These are phyloP conservation scores for Epichloe sibirici DNA, from an alignment of 2,329 filamentous ascomycete species.

Conservation along the genomic window DNA sequence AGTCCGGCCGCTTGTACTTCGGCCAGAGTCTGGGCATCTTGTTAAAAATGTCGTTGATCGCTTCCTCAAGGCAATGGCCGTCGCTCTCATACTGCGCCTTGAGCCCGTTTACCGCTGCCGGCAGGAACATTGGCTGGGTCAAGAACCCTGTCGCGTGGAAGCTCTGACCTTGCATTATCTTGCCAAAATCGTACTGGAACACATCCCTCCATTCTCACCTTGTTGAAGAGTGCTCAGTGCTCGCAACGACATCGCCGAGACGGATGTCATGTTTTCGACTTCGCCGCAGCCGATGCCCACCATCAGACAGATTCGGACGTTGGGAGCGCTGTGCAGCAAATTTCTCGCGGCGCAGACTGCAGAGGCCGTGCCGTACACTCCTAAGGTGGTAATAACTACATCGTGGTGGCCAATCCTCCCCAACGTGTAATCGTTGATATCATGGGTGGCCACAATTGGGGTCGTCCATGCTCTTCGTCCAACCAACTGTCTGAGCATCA, in stretches of 20 bases:
- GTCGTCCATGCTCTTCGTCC: slow-evolving; percentile 22
- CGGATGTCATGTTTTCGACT: slow-evolving; percentile 21
- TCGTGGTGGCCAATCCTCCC: slow-evolving; percentile 11
- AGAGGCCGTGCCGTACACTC: slow-evolving; percentile 9
- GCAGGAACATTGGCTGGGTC: too few relatives aligned
- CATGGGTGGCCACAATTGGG: slow-evolving; percentile 8
- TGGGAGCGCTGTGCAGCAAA: slow-evolving; percentile 19
- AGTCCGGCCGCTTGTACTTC: not conserved
- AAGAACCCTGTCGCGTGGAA: too few relatives aligned
- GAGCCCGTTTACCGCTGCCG: too few relatives aligned
- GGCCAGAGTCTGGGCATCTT: not conserved
- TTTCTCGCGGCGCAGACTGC: slow-evolving; percentile 15
- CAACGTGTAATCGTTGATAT: slow-evolving; percentile 10
- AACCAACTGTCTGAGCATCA: slow-evolving; percentile 19
- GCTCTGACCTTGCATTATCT: too few relatives aligned
- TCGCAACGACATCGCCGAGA: slow-evolving; percentile 15
- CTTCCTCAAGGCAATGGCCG: too few relatives aligned
- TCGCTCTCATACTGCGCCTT: too few relatives aligned
- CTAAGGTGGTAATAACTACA: slow-evolving; percentile 11
- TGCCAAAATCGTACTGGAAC: slow-evolving; percentile 8
- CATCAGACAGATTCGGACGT: slow-evolving; percentile 15
- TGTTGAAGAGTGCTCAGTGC: slow-evolving; percentile 6
- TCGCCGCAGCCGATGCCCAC: slow-evolving; percentile 18
- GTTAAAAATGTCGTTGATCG: too few relatives aligned
- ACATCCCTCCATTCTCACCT: slow-evolving; percentile 9